Percentiles rank a stretch among this genome's conserved stretches.
Evolutionary conservation across 805 yeast species (phyloP).

Genomic region (Candida anglica): DNA sequence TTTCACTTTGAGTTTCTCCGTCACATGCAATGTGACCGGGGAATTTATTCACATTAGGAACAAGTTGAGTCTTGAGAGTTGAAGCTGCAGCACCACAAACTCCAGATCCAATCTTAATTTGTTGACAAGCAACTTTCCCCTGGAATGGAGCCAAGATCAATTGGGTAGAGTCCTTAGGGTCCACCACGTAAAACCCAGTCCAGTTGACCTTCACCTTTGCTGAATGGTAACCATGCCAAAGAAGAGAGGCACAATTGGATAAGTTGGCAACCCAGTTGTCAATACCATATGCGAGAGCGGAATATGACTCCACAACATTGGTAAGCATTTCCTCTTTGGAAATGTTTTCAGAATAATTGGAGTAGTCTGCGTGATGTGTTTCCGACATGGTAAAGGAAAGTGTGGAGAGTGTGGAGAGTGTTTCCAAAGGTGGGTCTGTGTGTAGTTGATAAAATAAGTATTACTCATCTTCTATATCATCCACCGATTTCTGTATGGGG

Average conservation of each 20-base stretch:
- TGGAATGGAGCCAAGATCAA: slow-evolving; percentile 89
- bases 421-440: too few relatives aligned
- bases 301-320: slow-evolving; percentile 54
- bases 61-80: slow-evolving; percentile 60
- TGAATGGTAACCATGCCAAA: slow-evolving; percentile 85
- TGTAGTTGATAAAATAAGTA: slow-evolving; percentile 1
- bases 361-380: slow-evolving; percentile 66
- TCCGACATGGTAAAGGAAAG: neutral
- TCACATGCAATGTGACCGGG: slow-evolving; percentile 98
- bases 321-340: slow-evolving; percentile 54
- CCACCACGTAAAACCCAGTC: slow-evolving; percentile 84
- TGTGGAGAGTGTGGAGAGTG: neutral
- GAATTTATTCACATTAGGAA: slow-evolving; percentile 68
- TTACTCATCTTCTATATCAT: too few relatives aligned
- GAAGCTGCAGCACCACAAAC: slow-evolving; percentile 89
- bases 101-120: slow-evolving; percentile 72
- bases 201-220: slow-evolving; percentile 65
- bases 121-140: slow-evolving; percentile 95
- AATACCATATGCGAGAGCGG: slow-evolving; percentile 60
- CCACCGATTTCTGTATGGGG: too few relatives aligned
- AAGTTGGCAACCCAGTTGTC: slow-evolving; percentile 86
- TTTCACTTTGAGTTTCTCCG: slow-evolving; percentile 89
- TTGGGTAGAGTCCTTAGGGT: slow-evolving; percentile 30
- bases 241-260: slow-evolving; percentile 77
- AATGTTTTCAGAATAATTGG: slow-evolving; percentile 43